Conservation (phyloP, 208 protist genomes). For the Crithidia bombi region DNA sequence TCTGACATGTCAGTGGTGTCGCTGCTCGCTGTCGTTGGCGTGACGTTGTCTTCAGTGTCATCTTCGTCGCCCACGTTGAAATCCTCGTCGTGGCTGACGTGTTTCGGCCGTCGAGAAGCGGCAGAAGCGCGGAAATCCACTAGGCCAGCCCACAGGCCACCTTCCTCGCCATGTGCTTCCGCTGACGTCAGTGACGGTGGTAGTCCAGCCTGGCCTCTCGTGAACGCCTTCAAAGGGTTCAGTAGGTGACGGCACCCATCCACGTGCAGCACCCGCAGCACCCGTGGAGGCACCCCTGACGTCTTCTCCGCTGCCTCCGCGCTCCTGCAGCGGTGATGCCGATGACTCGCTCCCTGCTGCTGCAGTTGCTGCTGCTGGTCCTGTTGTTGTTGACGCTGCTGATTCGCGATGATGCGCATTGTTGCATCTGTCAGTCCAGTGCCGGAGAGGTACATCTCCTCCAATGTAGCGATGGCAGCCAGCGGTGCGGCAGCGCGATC, state of each 20-base stretch:
- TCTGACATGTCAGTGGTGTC: background rate
- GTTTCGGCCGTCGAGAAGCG: background rate
- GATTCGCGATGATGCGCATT: background rate
- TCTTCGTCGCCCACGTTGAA: background rate
- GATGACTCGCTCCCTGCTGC: background rate
- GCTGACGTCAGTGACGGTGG: background rate
- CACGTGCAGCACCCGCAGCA: conserved; percentile 19
- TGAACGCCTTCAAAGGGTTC: conserved; percentile 1
- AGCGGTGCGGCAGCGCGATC: conserved; percentile 8
- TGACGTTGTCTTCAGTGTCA: background rate
- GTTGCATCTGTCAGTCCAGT: conserved; percentile 17
- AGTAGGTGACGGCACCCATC: conserved; percentile 4
- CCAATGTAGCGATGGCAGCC: conserved; percentile 1
- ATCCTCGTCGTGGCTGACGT: background rate
- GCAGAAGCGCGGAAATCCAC: conserved; percentile 10
- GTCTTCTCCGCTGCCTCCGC: background rate
- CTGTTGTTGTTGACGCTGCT: background rate
- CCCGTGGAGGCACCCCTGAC: background rate
- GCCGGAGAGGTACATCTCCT: conserved; percentile 24
- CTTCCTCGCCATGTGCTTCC: background rate
- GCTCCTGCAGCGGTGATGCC: background rate
- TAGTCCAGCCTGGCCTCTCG: background rate
- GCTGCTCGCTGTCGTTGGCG: background rate
- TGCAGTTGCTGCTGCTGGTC: background rate
- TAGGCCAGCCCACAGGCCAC: background rate